Conservation (phyloP, 352 stramenopile genomes). For the Phytophthora rubi region DNA sequence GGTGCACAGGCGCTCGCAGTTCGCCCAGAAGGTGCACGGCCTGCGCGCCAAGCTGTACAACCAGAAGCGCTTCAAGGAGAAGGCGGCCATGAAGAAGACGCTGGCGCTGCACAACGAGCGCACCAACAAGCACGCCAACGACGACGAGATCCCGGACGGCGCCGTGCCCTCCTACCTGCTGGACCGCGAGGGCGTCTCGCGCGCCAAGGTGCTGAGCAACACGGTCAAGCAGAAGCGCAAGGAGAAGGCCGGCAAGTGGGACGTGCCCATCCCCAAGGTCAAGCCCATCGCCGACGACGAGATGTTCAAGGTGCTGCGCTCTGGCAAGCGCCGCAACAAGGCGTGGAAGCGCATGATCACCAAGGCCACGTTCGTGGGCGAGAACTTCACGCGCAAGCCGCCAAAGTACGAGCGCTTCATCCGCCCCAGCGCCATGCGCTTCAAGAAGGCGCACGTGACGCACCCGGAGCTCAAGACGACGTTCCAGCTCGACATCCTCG, state of each 20-base stretch:
- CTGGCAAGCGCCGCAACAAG: conserved; percentile 96
- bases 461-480: conserved; percentile 99
- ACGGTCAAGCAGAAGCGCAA: conserved; percentile 99
- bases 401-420: conserved; percentile 99
- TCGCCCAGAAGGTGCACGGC: conserved; percentile 99
- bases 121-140: conserved; percentile 98
- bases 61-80: conserved; percentile 99
- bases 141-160: conserved; percentile 96
- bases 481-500: conserved; percentile 99
- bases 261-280: conserved; percentile 99
- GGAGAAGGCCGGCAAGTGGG: conserved; percentile 99
- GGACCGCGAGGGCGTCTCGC: conserved; percentile 98
- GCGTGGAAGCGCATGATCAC: conserved; percentile 92
- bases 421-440: conserved; percentile 97
- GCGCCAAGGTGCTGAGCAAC: conserved; percentile 99
- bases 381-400: conserved; percentile 99
- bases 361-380: conserved; percentile 98
- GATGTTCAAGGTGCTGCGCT: conserved; percentile 99
- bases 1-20: conserved; percentile 97
- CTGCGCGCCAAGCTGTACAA: conserved; percentile 99
- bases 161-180: conserved; percentile 99
- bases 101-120: conserved; percentile 99
- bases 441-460: conserved; percentile 99
- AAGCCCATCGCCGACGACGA: conserved; percentile 99
- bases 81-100: conserved; percentile 99